Base-by-base conservation (phyloP, 208 protist species). In the Trypanosoma grayi region DNA sequence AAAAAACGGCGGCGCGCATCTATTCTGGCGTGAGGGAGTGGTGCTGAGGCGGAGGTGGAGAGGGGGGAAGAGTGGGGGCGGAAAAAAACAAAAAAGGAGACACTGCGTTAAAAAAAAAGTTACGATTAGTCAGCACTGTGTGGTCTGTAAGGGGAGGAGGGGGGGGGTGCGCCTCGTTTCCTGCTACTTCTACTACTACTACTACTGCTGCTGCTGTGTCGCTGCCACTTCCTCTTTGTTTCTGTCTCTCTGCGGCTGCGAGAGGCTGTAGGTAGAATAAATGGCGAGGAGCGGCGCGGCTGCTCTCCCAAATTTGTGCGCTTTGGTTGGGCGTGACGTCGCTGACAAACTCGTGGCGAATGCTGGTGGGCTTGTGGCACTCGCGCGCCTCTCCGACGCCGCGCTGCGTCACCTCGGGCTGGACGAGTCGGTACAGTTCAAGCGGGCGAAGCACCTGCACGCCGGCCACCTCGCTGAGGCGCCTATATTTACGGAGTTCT, bases 331-430 rank as follows among this genome's bases (percentile, higher is more conserved):
- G 16, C 8, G 53, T 18, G 37, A 50, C 22, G 59, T 94, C 22
- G 66, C 73, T 11, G 50, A 57, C 8, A 68, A 86, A 63, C 66
- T 94, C 6, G 34, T 85, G 28, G 22, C 44, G 13, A 72, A 66
- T 22, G 77, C 80, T 14, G 85, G 88, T 27, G 81, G 88, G 8
- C 64, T 92, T 41, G 56, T 73, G 16, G 50, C 30, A 44, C 57
- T 94, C 16, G 60, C 74, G n/a, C 70, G 71, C 16, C 61, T 92
- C n/a, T 86, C 66, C 25, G 82, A 91, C 57, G 59, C 72, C 4
- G 77, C 78, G 25, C 64, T 94, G 22, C 79, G 81, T 3, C 78
- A 88, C 45, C 50, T 91, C 20, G 87, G 87, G 56, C 64, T 71
- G 18, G 75, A 86, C 10, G 82, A 87, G 31, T 66, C 74, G 36